phyloP scores from a whole-genome alignment of 1,284 basidiomycete species.

The Boletus mariae region DNA sequence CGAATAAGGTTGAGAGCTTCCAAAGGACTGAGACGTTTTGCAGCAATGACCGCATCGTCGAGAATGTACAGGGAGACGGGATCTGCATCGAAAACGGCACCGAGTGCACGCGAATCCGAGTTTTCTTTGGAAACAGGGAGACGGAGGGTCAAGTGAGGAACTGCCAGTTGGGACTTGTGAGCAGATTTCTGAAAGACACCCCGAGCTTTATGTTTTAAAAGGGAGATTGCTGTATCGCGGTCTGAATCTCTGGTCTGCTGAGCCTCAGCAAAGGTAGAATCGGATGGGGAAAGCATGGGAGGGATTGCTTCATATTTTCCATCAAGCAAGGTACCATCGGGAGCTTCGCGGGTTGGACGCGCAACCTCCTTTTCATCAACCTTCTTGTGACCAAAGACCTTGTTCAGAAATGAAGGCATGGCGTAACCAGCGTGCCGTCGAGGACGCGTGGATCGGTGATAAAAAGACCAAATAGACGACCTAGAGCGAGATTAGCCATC shows the following conservation, averaged over 20 bases:
- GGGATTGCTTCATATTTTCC: slow-evolving; percentile 71
- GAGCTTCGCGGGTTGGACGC: slow-evolving; percentile 35
- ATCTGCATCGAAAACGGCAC: slow-evolving; percentile 58
- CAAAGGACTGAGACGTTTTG: slow-evolving; percentile 51
- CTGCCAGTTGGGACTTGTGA: slow-evolving; percentile 6
- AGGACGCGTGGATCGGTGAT: background rate
- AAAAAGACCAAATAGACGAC: background rate
- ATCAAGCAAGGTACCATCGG: slow-evolving; percentile 49
- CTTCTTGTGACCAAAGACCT: slow-evolving; percentile 73
- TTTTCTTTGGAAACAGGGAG: slow-evolving; percentile 52
- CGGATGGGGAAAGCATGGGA: slow-evolving; percentile 48
- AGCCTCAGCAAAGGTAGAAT: slow-evolving; percentile 39
- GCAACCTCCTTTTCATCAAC: slow-evolving; percentile 47
- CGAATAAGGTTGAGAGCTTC: slow-evolving; percentile 61
- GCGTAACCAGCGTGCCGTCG: slow-evolving; percentile 10
- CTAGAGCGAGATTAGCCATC: slow-evolving; percentile 10
- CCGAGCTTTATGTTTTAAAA: slow-evolving; percentile 51
- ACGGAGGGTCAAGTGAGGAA: slow-evolving; percentile 58
- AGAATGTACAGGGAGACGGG: slow-evolving; percentile 43
- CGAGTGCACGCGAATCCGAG: slow-evolving; percentile 43
- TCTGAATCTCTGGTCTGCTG: slow-evolving; percentile 30
- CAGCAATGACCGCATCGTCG: slow-evolving; percentile 52
- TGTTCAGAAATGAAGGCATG: slow-evolving; percentile 75
- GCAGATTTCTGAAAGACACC: slow-evolving; percentile 32
- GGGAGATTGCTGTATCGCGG: slow-evolving; percentile 40